Conservation (phyloP, 2,329 filamentous ascomycete genomes). For the Cladosporium sp. region DNA sequence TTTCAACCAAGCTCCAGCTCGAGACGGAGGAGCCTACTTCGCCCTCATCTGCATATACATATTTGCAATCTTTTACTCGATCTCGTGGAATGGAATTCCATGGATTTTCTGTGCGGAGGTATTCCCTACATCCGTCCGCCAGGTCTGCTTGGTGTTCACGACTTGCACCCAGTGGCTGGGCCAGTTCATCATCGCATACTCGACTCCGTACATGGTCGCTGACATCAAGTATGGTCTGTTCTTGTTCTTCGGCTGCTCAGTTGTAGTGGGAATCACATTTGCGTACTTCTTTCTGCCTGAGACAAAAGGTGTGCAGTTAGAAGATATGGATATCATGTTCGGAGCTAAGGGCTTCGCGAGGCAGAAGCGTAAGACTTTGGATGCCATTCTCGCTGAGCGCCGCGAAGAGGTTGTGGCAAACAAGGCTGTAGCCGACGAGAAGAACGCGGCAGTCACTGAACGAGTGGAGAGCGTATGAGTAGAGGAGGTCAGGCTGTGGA, state of each 20-base stretch:
- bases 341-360: not conserved
- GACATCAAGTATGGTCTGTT: slow-evolving; percentile 29
- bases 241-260: slow-evolving; percentile 33
- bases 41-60: slow-evolving; percentile 55
- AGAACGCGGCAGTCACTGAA: not conserved
- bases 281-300: slow-evolving; percentile 65
- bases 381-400: not conserved
- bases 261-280: slow-evolving; percentile 21
- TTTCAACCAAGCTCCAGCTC: slow-evolving; percentile 47
- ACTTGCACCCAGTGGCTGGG: slow-evolving; percentile 37
- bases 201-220: slow-evolving; percentile 33
- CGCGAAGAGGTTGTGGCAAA: not conserved
- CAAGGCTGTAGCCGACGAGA: not conserved
- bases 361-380: slow-evolving; percentile 6
- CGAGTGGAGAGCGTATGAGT: not conserved
- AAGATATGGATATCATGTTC: slow-evolving; percentile 8
- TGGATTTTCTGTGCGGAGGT: slow-evolving; percentile 46
- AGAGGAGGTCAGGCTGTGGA: too few relatives aligned
- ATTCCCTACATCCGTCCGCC: slow-evolving; percentile 40
- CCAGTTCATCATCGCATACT: slow-evolving; percentile 37
- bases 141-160: slow-evolving; percentile 37
- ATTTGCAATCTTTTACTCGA: slow-evolving; percentile 51
- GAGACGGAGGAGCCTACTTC: slow-evolving; percentile 43
- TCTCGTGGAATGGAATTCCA: slow-evolving; percentile 36
- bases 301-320: slow-evolving; percentile 55